phyloP scores from a whole-genome alignment of 1,284 basidiomycete genomes.

The Ceratobasidium papillatum region DNA sequence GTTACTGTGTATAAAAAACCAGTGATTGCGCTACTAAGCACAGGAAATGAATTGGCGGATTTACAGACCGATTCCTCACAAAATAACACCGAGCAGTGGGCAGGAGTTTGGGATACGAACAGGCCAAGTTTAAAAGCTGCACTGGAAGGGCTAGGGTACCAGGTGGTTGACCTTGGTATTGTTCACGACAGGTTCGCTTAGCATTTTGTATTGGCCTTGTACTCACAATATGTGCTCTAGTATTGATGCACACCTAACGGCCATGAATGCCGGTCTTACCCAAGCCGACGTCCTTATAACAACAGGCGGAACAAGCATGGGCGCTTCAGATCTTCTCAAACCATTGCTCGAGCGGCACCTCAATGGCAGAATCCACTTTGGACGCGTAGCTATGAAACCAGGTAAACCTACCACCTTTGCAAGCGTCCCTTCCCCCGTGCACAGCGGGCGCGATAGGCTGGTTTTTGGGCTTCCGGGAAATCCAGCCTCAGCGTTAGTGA shows the following conservation, averaged over 20 bases:
- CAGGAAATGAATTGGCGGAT: constrained; percentile 84
- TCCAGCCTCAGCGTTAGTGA: constrained; percentile 88
- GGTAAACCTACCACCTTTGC: constrained; percentile 91
- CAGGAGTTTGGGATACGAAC: constrained; percentile 84
- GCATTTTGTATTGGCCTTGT: not conserved
- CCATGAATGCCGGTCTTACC: constrained; percentile 65
- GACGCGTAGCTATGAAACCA: constrained; percentile 59
- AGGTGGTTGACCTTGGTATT: constrained; percentile 84
- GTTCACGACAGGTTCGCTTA: constrained; percentile 72
- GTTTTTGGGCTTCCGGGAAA: constrained; percentile 89
- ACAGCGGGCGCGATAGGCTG: constrained; percentile 57
- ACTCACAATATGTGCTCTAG: constrained; percentile 52
- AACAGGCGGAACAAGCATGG: constrained; percentile 92
- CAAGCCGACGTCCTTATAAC: constrained; percentile 79
- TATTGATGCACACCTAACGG: constrained; percentile 66
- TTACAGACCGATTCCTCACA: constrained; percentile 57
- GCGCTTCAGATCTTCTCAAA: constrained; percentile 84
- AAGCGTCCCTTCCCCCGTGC: constrained; percentile 61
- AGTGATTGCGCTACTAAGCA: constrained; percentile 80
- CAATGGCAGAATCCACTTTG: constrained; percentile 64
- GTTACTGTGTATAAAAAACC: constrained; percentile 76
- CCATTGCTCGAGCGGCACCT: constrained; percentile 85
- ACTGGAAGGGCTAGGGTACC: constrained; percentile 75
- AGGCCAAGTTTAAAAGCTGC: constrained; percentile 77
- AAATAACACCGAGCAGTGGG: constrained; percentile 60